These are phyloP conservation scores for Rubroboletus pulcherrimus DNA, from an alignment of 768 basidiomycete genomes.

Conservation along the genomic window DNA sequence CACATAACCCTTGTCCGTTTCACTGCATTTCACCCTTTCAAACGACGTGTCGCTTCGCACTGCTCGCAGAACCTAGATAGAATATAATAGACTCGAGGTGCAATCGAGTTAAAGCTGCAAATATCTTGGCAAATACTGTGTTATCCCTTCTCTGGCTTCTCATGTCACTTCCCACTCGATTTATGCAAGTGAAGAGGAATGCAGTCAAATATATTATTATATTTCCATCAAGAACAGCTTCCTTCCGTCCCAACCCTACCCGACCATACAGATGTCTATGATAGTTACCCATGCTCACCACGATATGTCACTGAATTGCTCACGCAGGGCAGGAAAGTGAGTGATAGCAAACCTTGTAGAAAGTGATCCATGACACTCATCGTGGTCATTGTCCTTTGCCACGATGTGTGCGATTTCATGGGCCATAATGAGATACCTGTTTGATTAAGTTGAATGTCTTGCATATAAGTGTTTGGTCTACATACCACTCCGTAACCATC, in stretches of 20 bases:
- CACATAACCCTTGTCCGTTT: too few species aligned
- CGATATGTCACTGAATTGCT: neutral
- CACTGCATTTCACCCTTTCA: neutral
- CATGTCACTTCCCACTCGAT: too few species aligned
- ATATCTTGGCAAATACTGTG: too few species aligned
- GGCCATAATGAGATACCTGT: conserved; percentile 28
- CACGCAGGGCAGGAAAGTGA: neutral
- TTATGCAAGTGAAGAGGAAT: too few species aligned
- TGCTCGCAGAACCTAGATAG: neutral
- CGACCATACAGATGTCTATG: neutral
- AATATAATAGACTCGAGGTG: neutral
- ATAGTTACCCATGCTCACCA: neutral
- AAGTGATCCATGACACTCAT: conserved; percentile 25
- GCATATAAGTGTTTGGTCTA: neutral
- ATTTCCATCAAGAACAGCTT: too few species aligned
- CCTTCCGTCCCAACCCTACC: too few species aligned
- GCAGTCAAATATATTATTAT: too few species aligned
- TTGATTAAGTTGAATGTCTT: neutral
- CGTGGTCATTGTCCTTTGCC: conserved; percentile 23
- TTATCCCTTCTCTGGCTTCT: too few species aligned
- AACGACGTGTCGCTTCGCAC: neutral
- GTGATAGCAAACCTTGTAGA: conserved; percentile 11
- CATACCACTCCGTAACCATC: conserved; percentile 9
- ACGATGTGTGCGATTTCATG: conserved; percentile 29
- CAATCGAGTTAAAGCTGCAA: neutral